A percentile compares a stretch with the other conserved stretches of the same genome.
Conservation (phyloP, 768 basidiomycete species). For the Macrolepiota albuminosa region DNA sequence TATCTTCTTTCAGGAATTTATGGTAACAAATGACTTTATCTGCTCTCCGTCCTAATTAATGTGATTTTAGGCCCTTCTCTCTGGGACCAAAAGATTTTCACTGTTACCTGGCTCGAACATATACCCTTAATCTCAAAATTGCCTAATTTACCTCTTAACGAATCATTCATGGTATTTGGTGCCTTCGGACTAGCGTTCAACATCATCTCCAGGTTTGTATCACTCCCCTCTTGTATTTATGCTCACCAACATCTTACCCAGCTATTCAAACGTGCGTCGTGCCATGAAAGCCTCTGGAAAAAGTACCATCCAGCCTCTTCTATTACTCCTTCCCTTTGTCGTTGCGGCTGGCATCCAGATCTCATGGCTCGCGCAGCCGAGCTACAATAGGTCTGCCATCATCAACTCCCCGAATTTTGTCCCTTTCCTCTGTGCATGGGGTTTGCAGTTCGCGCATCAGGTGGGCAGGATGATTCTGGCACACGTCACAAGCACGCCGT, state of each 20-base stretch:
- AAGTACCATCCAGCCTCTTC: slow-evolving; percentile 50
- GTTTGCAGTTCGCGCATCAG: slow-evolving; percentile 84
- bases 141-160: slow-evolving; percentile 76
- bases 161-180: slow-evolving; percentile 82
- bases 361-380: slow-evolving; percentile 75
- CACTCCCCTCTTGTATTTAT: not conserved
- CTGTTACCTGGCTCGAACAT: slow-evolving; percentile 50
- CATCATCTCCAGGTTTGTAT: slow-evolving; percentile 59
- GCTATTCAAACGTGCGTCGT: slow-evolving; percentile 79
- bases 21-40: slow-evolving; percentile 37
- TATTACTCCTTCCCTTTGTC: slow-evolving; percentile 78
- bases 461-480: slow-evolving; percentile 92
- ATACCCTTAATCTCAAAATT: slow-evolving; percentile 44
- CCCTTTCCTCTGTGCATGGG: slow-evolving; percentile 91
- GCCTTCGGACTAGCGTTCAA: slow-evolving; percentile 72
- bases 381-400: slow-evolving; percentile 56
- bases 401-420: slow-evolving; percentile 75
- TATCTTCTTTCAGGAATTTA: slow-evolving; percentile 75
- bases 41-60: not conserved
- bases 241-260: slow-evolving; percentile 20
- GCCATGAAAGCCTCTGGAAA: slow-evolving; percentile 35
- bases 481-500: slow-evolving; percentile 78
- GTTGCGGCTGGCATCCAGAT: slow-evolving; percentile 67
- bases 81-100: slow-evolving; percentile 72
- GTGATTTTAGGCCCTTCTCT: slow-evolving; percentile 57